Evolutionary conservation across 257 asterid species (phyloP), one percentile per base, ranked within the genome.

Genomic region (Ballota nigra): DNA sequence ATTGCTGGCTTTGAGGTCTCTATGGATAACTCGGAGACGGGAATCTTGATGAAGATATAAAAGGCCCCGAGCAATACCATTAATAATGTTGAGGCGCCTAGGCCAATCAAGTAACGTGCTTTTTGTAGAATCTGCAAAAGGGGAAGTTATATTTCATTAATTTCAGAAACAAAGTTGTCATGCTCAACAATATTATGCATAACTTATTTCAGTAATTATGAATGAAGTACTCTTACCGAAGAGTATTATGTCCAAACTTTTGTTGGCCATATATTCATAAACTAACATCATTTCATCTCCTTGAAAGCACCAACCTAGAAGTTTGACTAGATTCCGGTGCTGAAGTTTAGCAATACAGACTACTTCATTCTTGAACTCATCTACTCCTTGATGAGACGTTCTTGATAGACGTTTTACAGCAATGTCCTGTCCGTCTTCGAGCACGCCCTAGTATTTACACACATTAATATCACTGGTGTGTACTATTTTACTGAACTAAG

Each of bases 321-420:
- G 83, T 64, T 68, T 76, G 26, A 83, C 84, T 0, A 81, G 77
- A 73, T 80, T 83, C 1, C 78, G 67, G 60, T 83, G 85, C 36
- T 80, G 82, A 78, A 83, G 85, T 41, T 80, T 78, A 2, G 83
- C 71, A 3, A 80, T 75, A 8, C 68, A 66, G 52, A 68, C 67
- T 0, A 80, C 73, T 66, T 83, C 85, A 40, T 80, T 83, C 69
- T 53, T 78, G 41, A 83, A 83, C 65, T 83, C 85, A 8, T 18
- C 34, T 0, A 75, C 69, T 31, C 88, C 85, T 76, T 83, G 81
- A 52, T n/a, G 10, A 4, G 88, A 72, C 76, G 70, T 70, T 43
- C 18, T 73, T 15, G 84, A 78, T 1, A 80, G 63, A 24, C 75
- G 22, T 43, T 80, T 83, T 9, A 83, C 75, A 8, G 85, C 87